Conservation (phyloP, 257 asterid species). For the Thymus mandschuricus region DNA sequence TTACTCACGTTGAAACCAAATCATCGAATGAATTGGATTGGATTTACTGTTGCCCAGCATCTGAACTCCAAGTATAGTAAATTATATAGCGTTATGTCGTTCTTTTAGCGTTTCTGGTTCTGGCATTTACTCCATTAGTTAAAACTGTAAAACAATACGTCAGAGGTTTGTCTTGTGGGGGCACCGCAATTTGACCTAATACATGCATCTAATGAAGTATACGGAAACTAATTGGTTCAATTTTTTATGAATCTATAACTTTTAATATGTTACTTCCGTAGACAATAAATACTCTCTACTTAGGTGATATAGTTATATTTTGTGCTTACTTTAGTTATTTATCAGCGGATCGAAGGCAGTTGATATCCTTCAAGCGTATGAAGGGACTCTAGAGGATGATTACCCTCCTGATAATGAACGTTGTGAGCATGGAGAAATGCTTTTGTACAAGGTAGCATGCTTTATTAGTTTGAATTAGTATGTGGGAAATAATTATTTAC, state of each 20-base stretch:
- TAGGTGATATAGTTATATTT: conserved; percentile 25
- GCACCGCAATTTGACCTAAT: neutral
- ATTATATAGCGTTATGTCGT: conserved; percentile 18
- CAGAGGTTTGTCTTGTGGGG: neutral
- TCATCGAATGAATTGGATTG: conserved; percentile 99
- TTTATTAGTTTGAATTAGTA: conserved; percentile 4
- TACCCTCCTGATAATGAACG: conserved; percentile 97
- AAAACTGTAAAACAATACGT: conserved; percentile 18
- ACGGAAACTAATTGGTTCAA: conserved; percentile 7
- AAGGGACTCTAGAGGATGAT: conserved; percentile 98
- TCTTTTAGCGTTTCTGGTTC: conserved; percentile 7
- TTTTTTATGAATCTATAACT: neutral
- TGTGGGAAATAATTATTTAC: conserved; percentile 16
- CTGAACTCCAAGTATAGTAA: conserved; percentile 73
- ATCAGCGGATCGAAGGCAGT: conserved; percentile 90
- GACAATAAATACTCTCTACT: neutral
- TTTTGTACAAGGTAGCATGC: conserved; percentile 80
- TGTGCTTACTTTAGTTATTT: conserved; percentile 30
- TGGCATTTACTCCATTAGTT: conserved; percentile 4
- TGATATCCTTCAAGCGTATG: conserved; percentile 97
- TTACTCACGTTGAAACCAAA: conserved; percentile 92
- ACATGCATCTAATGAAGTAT: neutral
- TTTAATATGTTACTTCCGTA: conserved; percentile 1
- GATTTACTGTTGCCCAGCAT: conserved; percentile 96
- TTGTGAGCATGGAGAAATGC: conserved; percentile 98